Evolutionary conservation across 2,329 filamentous ascomycete species (phyloP).

Genomic region (Fusarium foetens): DNA sequence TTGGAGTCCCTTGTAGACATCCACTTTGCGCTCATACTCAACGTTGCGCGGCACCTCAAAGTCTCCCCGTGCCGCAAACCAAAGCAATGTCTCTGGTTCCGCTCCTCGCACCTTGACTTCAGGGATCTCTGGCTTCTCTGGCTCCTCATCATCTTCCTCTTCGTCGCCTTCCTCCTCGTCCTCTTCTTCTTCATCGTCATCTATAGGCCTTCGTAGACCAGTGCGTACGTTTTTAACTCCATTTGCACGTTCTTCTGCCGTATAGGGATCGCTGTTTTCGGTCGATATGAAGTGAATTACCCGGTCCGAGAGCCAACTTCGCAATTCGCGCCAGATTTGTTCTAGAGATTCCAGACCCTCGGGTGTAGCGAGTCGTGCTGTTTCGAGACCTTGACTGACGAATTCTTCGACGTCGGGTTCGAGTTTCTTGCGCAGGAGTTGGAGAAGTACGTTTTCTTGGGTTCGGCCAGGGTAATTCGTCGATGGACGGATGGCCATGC

Average conservation of each 20-base stretch:
- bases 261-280: slow-evolving; percentile 71
- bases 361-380: slow-evolving; percentile 53
- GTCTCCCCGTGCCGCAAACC: slow-evolving; percentile 58
- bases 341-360: slow-evolving; percentile 59
- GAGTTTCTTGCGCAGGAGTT: slow-evolving; percentile 83
- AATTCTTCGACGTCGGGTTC: slow-evolving; percentile 81
- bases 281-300: slow-evolving; percentile 56
- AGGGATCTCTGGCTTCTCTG: slow-evolving; percentile 8
- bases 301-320: slow-evolving; percentile 54
- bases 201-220: slow-evolving; percentile 68
- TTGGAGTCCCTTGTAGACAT: slow-evolving; percentile 47
- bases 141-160: slow-evolving; percentile 3
- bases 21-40: slow-evolving; percentile 54
- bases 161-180: slow-evolving; percentile 55
- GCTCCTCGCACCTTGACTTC: slow-evolving; percentile 50
- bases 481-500: slow-evolving; percentile 78
- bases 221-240: slow-evolving; percentile 78
- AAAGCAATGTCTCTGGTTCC: slow-evolving; percentile 60
- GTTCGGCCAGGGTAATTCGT: slow-evolving; percentile 78
- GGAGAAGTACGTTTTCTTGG: slow-evolving; percentile 72
- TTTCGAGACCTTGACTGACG: slow-evolving; percentile 70
- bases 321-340: slow-evolving; percentile 65
- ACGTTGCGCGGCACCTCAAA: slow-evolving; percentile 58
- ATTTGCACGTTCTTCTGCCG: slow-evolving; percentile 72
- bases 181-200: slow-evolving; percentile 64